phyloP scores from a whole-genome alignment of 768 basidiomycete genomes.

The Amanita thiersii region DNA sequence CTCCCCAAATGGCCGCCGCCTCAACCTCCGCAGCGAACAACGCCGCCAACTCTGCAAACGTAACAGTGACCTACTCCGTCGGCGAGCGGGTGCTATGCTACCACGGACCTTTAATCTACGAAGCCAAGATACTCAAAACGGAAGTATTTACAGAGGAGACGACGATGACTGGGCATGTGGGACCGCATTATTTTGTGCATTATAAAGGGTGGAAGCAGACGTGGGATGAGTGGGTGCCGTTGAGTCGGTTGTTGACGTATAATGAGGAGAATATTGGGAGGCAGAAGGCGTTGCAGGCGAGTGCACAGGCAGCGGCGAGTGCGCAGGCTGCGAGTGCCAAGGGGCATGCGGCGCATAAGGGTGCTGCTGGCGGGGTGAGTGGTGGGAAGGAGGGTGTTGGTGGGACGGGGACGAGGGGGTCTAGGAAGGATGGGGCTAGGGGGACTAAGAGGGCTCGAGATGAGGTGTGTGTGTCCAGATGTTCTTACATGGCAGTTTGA shows the following conservation, averaged over 20 bases:
- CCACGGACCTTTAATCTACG: slow-evolving; percentile 93
- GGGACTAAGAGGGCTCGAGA: slow-evolving; percentile 71
- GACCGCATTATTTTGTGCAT: slow-evolving; percentile 90
- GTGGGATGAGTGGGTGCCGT: slow-evolving; percentile 99
- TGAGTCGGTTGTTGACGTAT: slow-evolving; percentile 70
- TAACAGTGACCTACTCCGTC: slow-evolving; percentile 28
- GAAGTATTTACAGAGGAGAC: slow-evolving; percentile 59
- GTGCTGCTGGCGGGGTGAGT: slow-evolving; percentile 9
- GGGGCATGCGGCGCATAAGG: slow-evolving; percentile 13
- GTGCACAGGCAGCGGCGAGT: slow-evolving; percentile 18
- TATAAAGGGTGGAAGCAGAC: slow-evolving; percentile 99
- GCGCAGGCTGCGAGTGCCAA: slow-evolving; percentile 2
- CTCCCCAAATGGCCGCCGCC: slow-evolving; percentile 12
- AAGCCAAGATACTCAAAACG: slow-evolving; percentile 79
- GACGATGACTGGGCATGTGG: slow-evolving; percentile 50
- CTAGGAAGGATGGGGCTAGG: slow-evolving; percentile 52
- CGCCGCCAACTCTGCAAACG: slow-evolving; percentile 4
- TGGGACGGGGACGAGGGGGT: slow-evolving; percentile 22
- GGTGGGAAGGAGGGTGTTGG: too few species aligned
- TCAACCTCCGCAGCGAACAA: slow-evolving; percentile 20
- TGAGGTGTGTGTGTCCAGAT: slow-evolving; percentile 38
- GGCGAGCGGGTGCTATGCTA: slow-evolving; percentile 88
- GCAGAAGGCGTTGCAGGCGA: slow-evolving; percentile 59
- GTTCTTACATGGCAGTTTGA: slow-evolving; percentile 2
- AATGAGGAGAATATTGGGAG: slow-evolving; percentile 72